Evolutionary conservation across 2,329 filamentous ascomycete genomes (phyloP).

Genomic region (Penicillium sp.): DNA sequence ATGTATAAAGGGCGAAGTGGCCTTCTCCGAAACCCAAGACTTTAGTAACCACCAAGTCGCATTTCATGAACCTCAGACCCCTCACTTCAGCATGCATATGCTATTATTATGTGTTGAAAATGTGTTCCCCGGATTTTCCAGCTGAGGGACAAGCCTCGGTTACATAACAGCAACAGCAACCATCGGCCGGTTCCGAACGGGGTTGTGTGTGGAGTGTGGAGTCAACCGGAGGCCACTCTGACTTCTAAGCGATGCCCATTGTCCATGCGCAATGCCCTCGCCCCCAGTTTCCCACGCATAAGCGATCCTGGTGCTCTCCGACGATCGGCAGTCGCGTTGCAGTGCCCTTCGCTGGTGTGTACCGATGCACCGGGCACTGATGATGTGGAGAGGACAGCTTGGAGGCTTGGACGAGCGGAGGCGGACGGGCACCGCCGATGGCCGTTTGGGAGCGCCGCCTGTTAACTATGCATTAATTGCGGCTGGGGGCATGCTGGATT

Average conservation of each 20-base stretch:
- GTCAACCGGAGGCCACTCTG: not conserved
- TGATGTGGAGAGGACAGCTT: not conserved
- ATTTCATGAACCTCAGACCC: not conserved
- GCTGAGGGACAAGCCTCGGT: too few relatives aligned
- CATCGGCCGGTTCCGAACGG: not conserved
- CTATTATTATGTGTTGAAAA: too few relatives aligned
- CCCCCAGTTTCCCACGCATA: not conserved
- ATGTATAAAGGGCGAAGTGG: not conserved
- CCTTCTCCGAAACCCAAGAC: not conserved
- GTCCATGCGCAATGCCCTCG: not conserved
- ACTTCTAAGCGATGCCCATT: not conserved
- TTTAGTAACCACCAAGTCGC: not conserved
- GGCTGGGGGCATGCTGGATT: not conserved
- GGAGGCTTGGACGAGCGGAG: not conserved
- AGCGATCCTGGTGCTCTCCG: not conserved
- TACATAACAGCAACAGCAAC: not conserved
- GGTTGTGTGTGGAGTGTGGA: not conserved
- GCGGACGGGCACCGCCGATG: not conserved
- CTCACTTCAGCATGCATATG: too few relatives aligned
- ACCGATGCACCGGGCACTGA: too few relatives aligned
- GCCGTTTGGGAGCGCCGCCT: not conserved
- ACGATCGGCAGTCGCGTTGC: not conserved
- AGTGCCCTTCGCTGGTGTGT: not conserved
- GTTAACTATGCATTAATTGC: not conserved
- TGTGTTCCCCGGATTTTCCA: too few relatives aligned